A percentile compares a stretch with the other conserved stretches of the same genome.
These are phyloP conservation scores for Forsythia viridissima DNA, from an alignment of 257 asterid genomes.

Conservation along the genomic window DNA sequence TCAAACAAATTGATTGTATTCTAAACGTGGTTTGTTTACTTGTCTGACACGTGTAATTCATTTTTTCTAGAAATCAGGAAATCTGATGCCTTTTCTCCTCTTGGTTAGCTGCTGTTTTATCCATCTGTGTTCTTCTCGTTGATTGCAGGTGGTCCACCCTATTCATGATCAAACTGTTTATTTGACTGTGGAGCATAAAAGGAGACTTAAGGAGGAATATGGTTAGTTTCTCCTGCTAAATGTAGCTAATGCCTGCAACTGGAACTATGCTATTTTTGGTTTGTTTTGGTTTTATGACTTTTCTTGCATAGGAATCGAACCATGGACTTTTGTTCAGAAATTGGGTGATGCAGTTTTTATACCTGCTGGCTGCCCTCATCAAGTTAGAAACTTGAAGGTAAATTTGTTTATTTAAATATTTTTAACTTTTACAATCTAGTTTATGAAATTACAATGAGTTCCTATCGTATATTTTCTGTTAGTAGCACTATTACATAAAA, in stretches of 20 bases:
- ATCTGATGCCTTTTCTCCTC: background rate
- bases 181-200: conserved; percentile 75
- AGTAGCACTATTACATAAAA: too few species aligned
- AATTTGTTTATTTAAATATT: background rate
- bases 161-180: conserved; percentile 87
- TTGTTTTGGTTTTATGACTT: conserved; percentile 11
- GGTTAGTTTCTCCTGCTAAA: conserved; percentile 48
- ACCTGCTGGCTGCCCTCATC: conserved; percentile 97
- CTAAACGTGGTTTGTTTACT: background rate
- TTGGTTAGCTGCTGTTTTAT: background rate
- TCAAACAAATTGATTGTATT: background rate
- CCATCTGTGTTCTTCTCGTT: background rate
- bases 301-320: conserved; percentile 66
- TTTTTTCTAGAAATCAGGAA: conserved; percentile 11
- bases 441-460: background rate
- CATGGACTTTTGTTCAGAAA: conserved; percentile 87
- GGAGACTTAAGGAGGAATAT: conserved; percentile 75
- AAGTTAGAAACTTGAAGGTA: conserved; percentile 91
- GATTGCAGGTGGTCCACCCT: conserved; percentile 72
- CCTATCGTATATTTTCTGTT: background rate
- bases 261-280: background rate
- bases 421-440: background rate
- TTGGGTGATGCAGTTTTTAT: conserved; percentile 85
- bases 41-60: background rate
- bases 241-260: conserved; percentile 7